Conservation (phyloP, 169 alveolate genomes). For the Plasmodium gallinaceum region DNA sequence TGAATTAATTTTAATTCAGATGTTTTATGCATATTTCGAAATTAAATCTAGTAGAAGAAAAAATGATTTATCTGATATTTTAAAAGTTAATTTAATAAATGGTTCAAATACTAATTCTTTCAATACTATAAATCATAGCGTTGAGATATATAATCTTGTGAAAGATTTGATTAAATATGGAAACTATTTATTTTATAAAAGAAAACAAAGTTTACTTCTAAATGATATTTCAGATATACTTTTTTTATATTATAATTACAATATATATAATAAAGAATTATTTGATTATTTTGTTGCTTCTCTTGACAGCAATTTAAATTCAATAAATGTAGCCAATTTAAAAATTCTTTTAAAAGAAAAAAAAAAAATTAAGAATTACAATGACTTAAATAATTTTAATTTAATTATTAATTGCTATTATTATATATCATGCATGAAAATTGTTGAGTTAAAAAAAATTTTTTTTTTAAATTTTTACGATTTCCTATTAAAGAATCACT, state of each 20-base stretch:
- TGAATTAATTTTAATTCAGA: conserved; percentile 54
- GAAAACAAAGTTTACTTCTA: conserved; percentile 23
- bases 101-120: not conserved
- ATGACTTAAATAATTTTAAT: conserved; percentile 4
- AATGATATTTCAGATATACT: conserved; percentile 13
- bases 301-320: conserved; percentile 5
- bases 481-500: conserved; percentile 1
- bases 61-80: not conserved
- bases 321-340: conserved; percentile 1
- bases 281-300: not conserved
- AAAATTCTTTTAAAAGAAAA: not conserved
- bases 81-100: not conserved
- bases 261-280: conserved; percentile 26
- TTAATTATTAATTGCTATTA: conserved; percentile 21
- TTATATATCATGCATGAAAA: conserved; percentile 32
- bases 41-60: not conserved
- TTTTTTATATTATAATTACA: conserved; percentile 24
- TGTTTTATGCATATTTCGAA: conserved; percentile 61
- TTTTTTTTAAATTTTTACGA: conserved; percentile 9
- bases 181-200: conserved; percentile 37
- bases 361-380: not conserved
- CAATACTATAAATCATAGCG: not conserved
- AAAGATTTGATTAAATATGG: conserved; percentile 36
- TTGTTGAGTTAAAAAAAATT: not conserved
- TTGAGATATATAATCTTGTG: conserved; percentile 10